Evolutionary conservation across 345 rosid genomes (phyloP).

Genomic region (Aurinia saxatilis): DNA sequence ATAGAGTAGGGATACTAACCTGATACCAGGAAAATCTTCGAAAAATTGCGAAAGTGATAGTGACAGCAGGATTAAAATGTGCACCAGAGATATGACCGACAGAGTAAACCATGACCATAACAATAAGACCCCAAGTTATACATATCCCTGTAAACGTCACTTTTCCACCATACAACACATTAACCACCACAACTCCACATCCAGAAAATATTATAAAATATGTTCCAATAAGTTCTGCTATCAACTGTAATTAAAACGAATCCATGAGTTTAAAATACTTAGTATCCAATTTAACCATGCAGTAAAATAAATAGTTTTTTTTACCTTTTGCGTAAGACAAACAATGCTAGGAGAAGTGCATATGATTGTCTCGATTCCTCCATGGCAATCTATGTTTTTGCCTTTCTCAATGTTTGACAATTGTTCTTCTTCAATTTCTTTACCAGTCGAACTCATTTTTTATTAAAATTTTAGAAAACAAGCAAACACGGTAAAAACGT

Average conservation of each 20-base stretch:
- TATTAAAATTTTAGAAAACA: too few species aligned
- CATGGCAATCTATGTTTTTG: not conserved
- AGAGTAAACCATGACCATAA: slow-evolving; percentile 63
- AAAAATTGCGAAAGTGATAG: slow-evolving; percentile 47
- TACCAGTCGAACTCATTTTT: not conserved
- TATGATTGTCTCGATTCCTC: not conserved
- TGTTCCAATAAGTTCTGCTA: slow-evolving; percentile 56
- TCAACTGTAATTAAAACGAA: slow-evolving; percentile 16
- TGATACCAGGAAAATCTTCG: slow-evolving; percentile 32
- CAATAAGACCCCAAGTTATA: slow-evolving; percentile 41
- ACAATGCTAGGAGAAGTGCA: not conserved
- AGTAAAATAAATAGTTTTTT: not conserved
- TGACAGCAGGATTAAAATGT: slow-evolving; percentile 76
- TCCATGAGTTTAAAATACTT: not conserved
- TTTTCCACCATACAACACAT: not conserved
- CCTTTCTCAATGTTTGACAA: not conserved
- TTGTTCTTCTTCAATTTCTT: not conserved
- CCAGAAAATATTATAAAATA: slow-evolving; percentile 31
- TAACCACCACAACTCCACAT: not conserved
- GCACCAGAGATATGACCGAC: slow-evolving; percentile 74
- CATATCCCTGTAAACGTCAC: not conserved
- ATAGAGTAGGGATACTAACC: too few species aligned
- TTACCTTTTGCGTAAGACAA: not conserved
- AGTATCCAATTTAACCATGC: too few species aligned
- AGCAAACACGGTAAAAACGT: too few species aligned